phyloP scores from a whole-genome alignment of 23 red algal genomes.

The Agarophyton chilense region DNA sequence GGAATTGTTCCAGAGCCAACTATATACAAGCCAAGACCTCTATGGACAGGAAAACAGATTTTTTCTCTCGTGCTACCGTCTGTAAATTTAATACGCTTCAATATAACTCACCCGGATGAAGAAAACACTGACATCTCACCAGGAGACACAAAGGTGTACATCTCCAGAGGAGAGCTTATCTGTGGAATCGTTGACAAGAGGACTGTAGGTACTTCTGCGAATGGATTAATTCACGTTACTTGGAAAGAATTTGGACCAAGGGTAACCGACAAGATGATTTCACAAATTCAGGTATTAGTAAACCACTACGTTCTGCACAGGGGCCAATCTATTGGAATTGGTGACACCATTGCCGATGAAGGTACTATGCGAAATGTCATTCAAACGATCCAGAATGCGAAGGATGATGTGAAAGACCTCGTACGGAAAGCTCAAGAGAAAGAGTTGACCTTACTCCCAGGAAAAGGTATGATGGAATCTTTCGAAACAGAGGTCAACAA shows the following conservation, averaged over 20 bases:
- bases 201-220: constrained; percentile 90
- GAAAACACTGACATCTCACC: constrained; percentile 84
- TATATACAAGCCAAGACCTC: constrained; percentile 88
- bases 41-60: constrained; percentile 99
- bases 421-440: constrained; percentile 83
- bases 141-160: constrained; percentile 93
- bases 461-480: constrained; percentile 98
- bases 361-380: constrained; percentile 86
- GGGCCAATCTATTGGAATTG: constrained; percentile 97
- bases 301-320: constrained; percentile 95
- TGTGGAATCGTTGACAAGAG: constrained; percentile 96
- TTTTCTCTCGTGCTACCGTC: constrained; percentile 93
- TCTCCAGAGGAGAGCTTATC: constrained; percentile 88
- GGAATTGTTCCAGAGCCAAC: constrained; percentile 87
- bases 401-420: constrained; percentile 90
- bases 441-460: constrained; percentile 83
- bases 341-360: constrained; percentile 96
- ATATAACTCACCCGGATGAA: constrained; percentile 89
- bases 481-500: constrained; percentile 97
- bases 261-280: constrained; percentile 85
- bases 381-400: constrained; percentile 83
- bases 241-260: constrained; percentile 97
- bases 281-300: constrained; percentile 89
- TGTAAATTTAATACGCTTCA: constrained; percentile 91
- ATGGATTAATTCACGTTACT: constrained; percentile 92